Evolutionary conservation across 106 monocot genomes (phyloP), one percentile per base, ranked within the genome.

Genomic region (Allium sativum): DNA sequence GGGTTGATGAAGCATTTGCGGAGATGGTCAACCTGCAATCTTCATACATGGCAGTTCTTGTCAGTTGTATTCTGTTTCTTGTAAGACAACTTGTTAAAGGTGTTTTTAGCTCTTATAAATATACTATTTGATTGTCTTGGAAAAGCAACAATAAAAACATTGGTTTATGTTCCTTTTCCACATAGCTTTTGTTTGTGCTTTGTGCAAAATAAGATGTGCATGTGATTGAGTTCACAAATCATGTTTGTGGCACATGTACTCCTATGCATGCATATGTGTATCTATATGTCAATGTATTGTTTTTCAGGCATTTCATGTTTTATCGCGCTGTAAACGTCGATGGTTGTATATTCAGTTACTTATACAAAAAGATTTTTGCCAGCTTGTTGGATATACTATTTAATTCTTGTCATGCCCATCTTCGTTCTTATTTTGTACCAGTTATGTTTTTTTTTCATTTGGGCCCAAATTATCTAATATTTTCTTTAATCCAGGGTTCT

Each of bases 1-100:
- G 55, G 65, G 42, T 78, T 62, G 65, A 72, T 65, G 60, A 79
- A 72, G 74, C 74, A 56, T 50, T 66, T 31, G 75, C 65, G 75
- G 68, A 78, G 81, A 74, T 78, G 75, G 62, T 69, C 71, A 62
- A 58, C 64, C 64, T 79, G 66, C 17, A 64, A 53, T 68, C 67
- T 65, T 78, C 68, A 72, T 77, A 54, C 80, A 64, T 86, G 72
- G 64, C 61, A 56, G 74, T 70, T 70, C 73, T 79, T 75, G 68
- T 70, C 79, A 70, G 66, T 80, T 84, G 59, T 81, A 77, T 92
- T 79, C 79, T 79, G 87, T 93, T 86, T 88, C 88, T 93, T 93
- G 88, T 84, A 93, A 88, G 93, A 88, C 79, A 82, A 93, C 81
- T 82, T 42, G 84, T 82, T 66, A 56, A 77, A 72, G 79, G 86